These are phyloP conservation scores for Pecoramyces ruminantium DNA, from an alignment of 192 early-diverging fungal genomes.

Conservation along the genomic window DNA sequence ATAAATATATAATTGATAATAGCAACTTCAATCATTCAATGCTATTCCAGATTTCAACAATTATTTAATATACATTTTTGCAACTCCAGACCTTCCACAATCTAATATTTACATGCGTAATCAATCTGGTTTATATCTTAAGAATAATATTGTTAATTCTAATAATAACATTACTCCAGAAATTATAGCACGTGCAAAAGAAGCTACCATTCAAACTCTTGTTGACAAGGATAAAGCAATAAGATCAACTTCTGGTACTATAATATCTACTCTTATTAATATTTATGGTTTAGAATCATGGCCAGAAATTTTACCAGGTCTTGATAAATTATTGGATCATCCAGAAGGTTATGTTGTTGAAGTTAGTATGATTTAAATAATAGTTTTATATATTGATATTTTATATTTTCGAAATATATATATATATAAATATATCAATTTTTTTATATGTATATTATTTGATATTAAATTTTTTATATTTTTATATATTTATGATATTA, in stretches of 20 bases:
- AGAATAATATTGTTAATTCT: slow-evolving; percentile 54
- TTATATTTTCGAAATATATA: no score
- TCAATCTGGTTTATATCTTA: slow-evolving; percentile 68
- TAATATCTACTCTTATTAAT: slow-evolving; percentile 73
- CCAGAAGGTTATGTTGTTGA: slow-evolving; percentile 54
- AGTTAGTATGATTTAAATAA: slow-evolving; percentile 16
- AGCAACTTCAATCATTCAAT: slow-evolving; percentile 63
- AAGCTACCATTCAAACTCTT: slow-evolving; percentile 33
- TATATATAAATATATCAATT: no score
- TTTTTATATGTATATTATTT: no score
- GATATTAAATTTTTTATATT: no score
- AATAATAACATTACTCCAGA: slow-evolving; percentile 24
- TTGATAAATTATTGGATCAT: slow-evolving; percentile 64
- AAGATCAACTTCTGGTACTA: slow-evolving; percentile 63
- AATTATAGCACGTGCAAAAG: slow-evolving; percentile 52
- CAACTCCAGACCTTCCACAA: slow-evolving; percentile 32
- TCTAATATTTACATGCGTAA: slow-evolving; percentile 48
- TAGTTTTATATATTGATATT: neutral
- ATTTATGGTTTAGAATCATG: slow-evolving; percentile 52
- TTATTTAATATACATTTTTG: slow-evolving; percentile 78
- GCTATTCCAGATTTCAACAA: slow-evolving; percentile 69
- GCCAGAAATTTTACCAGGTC: slow-evolving; percentile 62
- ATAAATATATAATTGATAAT: neutral
- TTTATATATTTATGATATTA: no score
- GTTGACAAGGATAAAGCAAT: slow-evolving; percentile 56